Base-by-base conservation (phyloP, 2,329 filamentous ascomycete genomes). In the Lasiodiplodia citricola region DNA sequence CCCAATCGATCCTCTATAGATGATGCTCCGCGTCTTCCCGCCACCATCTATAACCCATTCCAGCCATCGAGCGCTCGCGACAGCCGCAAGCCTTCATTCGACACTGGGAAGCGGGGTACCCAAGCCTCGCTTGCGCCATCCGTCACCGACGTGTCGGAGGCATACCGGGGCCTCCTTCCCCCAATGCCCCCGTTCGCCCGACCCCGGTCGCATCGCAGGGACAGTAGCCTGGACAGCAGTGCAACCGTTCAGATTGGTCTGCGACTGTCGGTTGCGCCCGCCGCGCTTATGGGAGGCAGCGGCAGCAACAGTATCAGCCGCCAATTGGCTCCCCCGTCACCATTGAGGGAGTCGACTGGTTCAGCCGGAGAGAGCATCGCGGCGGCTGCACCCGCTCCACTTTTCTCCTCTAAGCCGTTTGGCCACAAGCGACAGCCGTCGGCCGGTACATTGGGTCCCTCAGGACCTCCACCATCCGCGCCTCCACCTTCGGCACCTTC, bases 161-260 rank as follows among this genome's bases (percentile, higher is more conserved):
- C 75, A 13, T 51, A 60, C 66, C 63, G 11, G 58, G 62, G 60
- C 28, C 60, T 47, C 23, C 44, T 55, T 41, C 64, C 47, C n/a
- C 77, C 78, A 28, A 73, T 72, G 57, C 80, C 80, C 52, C 82
- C 83, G 64, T 79, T 80, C 52, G 78, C 77, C 4, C 74, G 76
- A 16, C 81, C 83, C n/a, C n/a, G 25, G 18, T 64, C 31, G 18
- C 86, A 87, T 74, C 80, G 82, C 21, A 84, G 89, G 55, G 83
- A 88, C 69, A 89, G 88, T 5, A 92, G 90, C 0, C 82, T 88
- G 52, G 83, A 83, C 18, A 92, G 90, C 55, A 87, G 87, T 11
- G 89, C 89, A 28, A 92, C 90, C 0, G 90, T 92, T 13, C 90
- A 92, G 74, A 92, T 92, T 64, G 90, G 90, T 1, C 82, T 92